Evolutionary conservation across 257 asterid genomes (phyloP), one percentile per base, ranked within the genome.

Genomic region (Jacaranda mimosifolia): DNA sequence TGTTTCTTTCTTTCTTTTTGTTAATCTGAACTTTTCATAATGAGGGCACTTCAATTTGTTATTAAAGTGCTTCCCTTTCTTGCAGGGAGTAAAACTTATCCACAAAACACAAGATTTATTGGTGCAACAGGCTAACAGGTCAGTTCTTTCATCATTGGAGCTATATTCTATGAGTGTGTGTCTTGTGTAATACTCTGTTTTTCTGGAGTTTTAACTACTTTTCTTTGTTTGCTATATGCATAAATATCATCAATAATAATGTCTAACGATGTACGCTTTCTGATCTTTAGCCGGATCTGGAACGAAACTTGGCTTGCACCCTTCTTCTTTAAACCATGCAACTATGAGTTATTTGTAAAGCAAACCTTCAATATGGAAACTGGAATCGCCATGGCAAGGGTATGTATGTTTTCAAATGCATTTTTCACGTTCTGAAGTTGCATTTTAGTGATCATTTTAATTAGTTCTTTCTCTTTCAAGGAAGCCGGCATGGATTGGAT

Each of bases 401-500:
- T 84, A 84, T 77, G 60, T 56, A 3, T 26, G 32, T 32, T 15
- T 19, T 9, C 32, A 35, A 39, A 73, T 35, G 45, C 17, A n/a
- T 60, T 19, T 19, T 18, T 19, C 8, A n/a, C 9, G 12, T 38
- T 63, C 40, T 32, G 18, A 13, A 35, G 39, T 4, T 75, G 51
- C 8, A 9, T n/a, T n/a, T n/a, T n/a, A n/a, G n/a, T n/a, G 57
- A 49, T 9, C 40, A 4, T 10, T 55, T 42, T 42, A 62, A 69
- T 14, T 32, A 19, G 7, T 49, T 11, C 4, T 51, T 56, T 42
- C 19, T 18, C 49, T 7, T 52, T 76, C 10, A 21, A 86, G 90
- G 90, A 86, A 77, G 82, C 86, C 76, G 90, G 89, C 0, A 79
- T 87, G 86, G 89, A 89, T 70, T 87, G 91, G 91, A 89, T 87